A percentile compares a stretch with the other conserved stretches of the same genome.
Evolutionary conservation across 805 yeast genomes (phyloP).

Genomic region (Pichia thaimueangensis): DNA sequence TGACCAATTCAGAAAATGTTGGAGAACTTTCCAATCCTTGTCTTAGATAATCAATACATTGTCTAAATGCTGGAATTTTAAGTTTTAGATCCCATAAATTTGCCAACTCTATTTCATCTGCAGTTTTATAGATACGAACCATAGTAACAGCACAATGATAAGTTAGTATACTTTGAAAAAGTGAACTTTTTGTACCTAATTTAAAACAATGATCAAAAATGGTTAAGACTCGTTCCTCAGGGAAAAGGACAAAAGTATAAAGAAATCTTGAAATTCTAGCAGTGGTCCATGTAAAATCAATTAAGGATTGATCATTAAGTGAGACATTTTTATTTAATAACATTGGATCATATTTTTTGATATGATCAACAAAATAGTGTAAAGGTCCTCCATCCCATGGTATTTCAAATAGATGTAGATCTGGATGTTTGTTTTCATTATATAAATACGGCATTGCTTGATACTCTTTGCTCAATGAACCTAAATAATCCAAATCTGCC

Average conservation of each 20-base stretch:
- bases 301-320: conserved; percentile 5
- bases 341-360: conserved; percentile 10
- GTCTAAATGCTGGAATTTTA: conserved; percentile 8
- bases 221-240: conserved; percentile 5
- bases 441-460: background rate
- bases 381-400: conserved; percentile 8
- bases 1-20: conserved; percentile 5
- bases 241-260: conserved; percentile 8
- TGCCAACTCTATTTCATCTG: background rate
- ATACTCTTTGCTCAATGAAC: background rate
- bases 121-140: conserved; percentile 6
- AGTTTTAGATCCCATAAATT: conserved; percentile 10
- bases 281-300: conserved; percentile 15
- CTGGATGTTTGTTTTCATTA: conserved; percentile 7
- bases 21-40: conserved; percentile 5
- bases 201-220: conserved; percentile 5
- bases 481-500: background rate
- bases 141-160: conserved; percentile 13
- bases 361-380: conserved; percentile 4
- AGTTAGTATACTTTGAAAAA: conserved; percentile 12
- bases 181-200: conserved; percentile 9
- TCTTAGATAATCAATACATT: conserved; percentile 10
- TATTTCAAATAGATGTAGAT: conserved; percentile 5
- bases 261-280: conserved; percentile 7
- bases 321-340: background rate